Evolutionary conservation across 2,329 filamentous ascomycete genomes (phyloP), one percentile per base, ranked within the genome.

Genomic region (Ophiostoma pallidulum): DNA sequence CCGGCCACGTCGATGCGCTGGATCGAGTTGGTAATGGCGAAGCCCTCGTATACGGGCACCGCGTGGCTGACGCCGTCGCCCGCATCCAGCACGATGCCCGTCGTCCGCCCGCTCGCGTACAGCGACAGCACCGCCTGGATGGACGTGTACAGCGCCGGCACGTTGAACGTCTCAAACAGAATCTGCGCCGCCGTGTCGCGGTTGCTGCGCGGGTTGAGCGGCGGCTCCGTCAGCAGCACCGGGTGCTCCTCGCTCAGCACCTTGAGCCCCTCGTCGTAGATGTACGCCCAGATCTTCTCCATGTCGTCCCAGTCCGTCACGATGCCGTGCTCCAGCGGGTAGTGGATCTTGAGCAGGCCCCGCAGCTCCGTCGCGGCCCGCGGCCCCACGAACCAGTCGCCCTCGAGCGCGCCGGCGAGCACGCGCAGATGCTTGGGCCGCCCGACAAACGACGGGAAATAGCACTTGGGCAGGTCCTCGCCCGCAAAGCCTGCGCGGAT

Each of bases 231-330:
- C 59, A 98, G 76, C 45, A 98, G 80, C 52, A 98, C 91, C 38
- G 92, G 92, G 66, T 98, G 92, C 83, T 98, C 92, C 75, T 98
- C 92, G 66, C 90, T 96, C 62, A 96, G 75, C 42, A 91, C 95
- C 73, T 96, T 97, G 59, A 98, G 67, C 54, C 94, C 92, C 62
- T 96, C 91, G 49, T 86, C 86, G 65, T 97, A 98, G 45, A 98
- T 89, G 62, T 94, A 92, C 60, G 94, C 86, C 92, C 92, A 98
- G 68, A 98, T 98, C 70, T 88, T 82, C 73, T 98, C 92, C 92
- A 98, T 98, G 63, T 98, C 92, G 63, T 97, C 92, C 92, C 92
- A 98, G 67, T 98, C 89, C 57, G 92, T 98, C 54, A 98, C 92
- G 60, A 98, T 94, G 58, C 92, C 92, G 65, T 98, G 92, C 70